phyloP scores from a whole-genome alignment of 495 filamentous ascomycete species.

The Cladorrhinum samala region DNA sequence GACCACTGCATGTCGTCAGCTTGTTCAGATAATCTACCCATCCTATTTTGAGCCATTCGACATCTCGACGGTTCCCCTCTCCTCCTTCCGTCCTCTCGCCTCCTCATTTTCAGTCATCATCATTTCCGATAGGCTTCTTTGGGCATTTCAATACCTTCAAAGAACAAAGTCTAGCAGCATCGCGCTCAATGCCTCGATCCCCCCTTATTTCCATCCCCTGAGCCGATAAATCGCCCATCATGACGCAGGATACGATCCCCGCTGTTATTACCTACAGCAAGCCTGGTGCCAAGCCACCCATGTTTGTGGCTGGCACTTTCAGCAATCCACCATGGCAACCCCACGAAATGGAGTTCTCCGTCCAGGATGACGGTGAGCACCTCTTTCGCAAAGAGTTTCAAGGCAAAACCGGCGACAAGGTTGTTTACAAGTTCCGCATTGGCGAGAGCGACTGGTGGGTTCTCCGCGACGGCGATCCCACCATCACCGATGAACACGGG shows the following conservation, averaged over 20 bases:
- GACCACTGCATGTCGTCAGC: neutral
- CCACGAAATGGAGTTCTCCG: conserved; percentile 50
- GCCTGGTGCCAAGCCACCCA: conserved; percentile 50
- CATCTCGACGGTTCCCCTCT: neutral
- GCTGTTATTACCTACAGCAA: conserved; percentile 54
- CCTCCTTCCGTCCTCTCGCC: too few species aligned
- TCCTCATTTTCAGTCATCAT: too few species aligned
- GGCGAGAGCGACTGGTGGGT: conserved; percentile 61
- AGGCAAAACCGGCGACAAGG: conserved; percentile 40
- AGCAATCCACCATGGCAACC: conserved; percentile 58
- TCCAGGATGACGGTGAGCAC: conserved; percentile 37
- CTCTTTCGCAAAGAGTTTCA: conserved; percentile 42
- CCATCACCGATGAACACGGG: conserved; percentile 49
- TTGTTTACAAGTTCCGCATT: conserved; percentile 67
- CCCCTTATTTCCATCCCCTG: neutral
- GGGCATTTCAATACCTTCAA: too few species aligned
- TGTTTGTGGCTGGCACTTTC: conserved; percentile 62
- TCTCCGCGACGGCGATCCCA: conserved; percentile 48
- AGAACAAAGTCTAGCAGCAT: neutral
- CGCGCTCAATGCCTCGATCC: conserved; percentile 6
- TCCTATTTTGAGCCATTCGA: neutral
- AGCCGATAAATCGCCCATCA: conserved; percentile 18
- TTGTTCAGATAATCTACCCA: neutral
- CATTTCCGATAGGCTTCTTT: too few species aligned
- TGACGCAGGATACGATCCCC: conserved; percentile 33